phyloP scores from a whole-genome alignment of 1,139 yeast species.

The Yamadazyma dushanensis region DNA sequence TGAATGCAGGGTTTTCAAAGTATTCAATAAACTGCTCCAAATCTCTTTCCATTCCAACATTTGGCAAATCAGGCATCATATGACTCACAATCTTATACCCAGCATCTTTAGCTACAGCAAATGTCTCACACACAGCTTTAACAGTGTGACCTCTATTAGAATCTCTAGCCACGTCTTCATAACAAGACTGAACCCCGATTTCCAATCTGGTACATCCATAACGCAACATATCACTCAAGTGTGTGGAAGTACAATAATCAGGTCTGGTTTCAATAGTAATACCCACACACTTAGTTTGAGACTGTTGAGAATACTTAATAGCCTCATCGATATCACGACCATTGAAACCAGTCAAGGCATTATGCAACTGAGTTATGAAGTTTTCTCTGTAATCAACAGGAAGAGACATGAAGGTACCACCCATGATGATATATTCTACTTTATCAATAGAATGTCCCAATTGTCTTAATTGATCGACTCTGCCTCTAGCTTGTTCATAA shows the following conservation, averaged over 20 bases:
- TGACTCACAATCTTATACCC: constrained; percentile 97
- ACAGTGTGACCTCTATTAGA: constrained; percentile 99
- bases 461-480: constrained; percentile 92
- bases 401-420: constrained; percentile 97
- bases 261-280: constrained; percentile 98
- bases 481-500: constrained; percentile 96
- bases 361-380: constrained; percentile 86
- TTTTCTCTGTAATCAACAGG: constrained; percentile 87
- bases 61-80: constrained; percentile 99
- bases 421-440: constrained; percentile 97
- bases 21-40: constrained; percentile 93
- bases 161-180: constrained; percentile 98
- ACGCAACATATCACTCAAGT: constrained; percentile 89
- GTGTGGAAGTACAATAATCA: constrained; percentile 96
- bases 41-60: constrained; percentile 98
- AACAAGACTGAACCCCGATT: constrained; percentile 95
- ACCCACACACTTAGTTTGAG: constrained; percentile 96
- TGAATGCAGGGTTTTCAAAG: constrained; percentile 93
- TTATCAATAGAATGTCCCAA: constrained; percentile 96
- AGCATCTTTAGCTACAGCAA: constrained; percentile 93
- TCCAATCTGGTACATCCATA: constrained; percentile 97
- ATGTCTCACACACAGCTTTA: constrained; percentile 92
- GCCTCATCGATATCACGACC: constrained; percentile 91
- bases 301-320: constrained; percentile 85
- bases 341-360: constrained; percentile 91